phyloP scores from a whole-genome alignment of 768 basidiomycete genomes.

The Agrocybe pediades region DNA sequence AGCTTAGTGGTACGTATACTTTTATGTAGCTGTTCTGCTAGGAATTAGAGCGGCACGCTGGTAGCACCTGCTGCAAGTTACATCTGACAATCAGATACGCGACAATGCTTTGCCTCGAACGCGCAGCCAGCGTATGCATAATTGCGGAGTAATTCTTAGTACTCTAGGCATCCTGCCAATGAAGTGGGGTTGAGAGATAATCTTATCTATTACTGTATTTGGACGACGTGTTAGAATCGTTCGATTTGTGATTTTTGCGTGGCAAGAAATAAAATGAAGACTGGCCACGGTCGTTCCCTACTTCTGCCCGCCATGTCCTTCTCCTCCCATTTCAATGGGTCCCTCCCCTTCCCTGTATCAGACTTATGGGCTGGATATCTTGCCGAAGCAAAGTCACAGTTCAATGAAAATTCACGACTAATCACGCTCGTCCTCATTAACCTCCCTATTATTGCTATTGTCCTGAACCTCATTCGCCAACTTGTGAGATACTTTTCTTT shows the following conservation, averaged over 20 bases:
- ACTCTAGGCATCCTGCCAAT: background rate
- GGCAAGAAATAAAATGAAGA: constrained; percentile 17
- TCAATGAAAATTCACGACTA: constrained; percentile 37
- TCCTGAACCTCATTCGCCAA: constrained; percentile 79
- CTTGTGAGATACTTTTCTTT: constrained; percentile 51
- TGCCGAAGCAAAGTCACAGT: constrained; percentile 39
- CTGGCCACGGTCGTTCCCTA: constrained; percentile 2
- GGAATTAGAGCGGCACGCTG: no score
- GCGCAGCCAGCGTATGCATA: no score
- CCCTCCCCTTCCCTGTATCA: constrained; percentile 29
- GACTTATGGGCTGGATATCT: constrained; percentile 49
- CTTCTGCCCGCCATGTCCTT: constrained; percentile 35
- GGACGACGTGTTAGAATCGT: constrained; percentile 26
- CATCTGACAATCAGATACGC: no score
- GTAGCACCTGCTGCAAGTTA: no score
- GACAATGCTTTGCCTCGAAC: no score
- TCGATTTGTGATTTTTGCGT: constrained; percentile 31
- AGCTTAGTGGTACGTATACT: no score
- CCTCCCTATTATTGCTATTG: constrained; percentile 64
- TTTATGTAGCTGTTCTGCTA: no score
- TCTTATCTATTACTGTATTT: constrained; percentile 19
- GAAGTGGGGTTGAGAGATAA: constrained; percentile 1
- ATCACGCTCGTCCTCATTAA: constrained; percentile 58
- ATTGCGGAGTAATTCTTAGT: no score
- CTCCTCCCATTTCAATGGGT: constrained; percentile 35